Conservation (phyloP, 805 yeast species). For the Starmerella vaccinii region DNA sequence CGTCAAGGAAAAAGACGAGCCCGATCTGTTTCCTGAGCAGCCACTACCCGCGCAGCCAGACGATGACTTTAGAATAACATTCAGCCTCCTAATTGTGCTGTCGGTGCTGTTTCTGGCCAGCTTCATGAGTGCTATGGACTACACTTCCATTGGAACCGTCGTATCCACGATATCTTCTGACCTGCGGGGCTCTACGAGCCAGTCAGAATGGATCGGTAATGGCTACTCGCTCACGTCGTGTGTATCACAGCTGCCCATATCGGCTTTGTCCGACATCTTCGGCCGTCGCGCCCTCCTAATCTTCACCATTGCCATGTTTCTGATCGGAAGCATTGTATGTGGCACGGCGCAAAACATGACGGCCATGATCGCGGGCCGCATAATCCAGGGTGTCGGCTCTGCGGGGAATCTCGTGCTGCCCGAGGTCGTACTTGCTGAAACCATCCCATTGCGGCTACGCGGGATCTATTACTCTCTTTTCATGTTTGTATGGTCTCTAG, state of each 20-base stretch:
- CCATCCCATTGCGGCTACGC: constrained; percentile 36
- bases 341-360: constrained; percentile 48
- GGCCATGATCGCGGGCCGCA: constrained; percentile 60
- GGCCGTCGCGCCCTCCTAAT: constrained; percentile 42
- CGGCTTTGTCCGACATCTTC: constrained; percentile 25
- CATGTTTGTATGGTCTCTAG: constrained; percentile 29
- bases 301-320: constrained; percentile 44
- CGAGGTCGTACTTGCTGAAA: constrained; percentile 48
- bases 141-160: constrained; percentile 22
- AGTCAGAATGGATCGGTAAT: constrained; percentile 29
- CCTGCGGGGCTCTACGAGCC: constrained; percentile 24
- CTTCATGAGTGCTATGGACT: constrained; percentile 19
- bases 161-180: constrained; percentile 19
- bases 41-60: neutral
- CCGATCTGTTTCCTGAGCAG: neutral
- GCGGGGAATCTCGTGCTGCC: constrained; percentile 54
- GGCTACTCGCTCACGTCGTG: constrained; percentile 26
- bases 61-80: constrained; percentile 13
- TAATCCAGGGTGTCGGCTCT: constrained; percentile 61
- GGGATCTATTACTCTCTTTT: constrained; percentile 27
- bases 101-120: constrained; percentile 6
- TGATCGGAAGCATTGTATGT: constrained; percentile 50
- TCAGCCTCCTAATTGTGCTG: constrained; percentile 3
- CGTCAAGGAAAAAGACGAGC: neutral
- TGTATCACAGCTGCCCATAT: constrained; percentile 22